Percentiles rank a stretch among this genome's conserved stretches.
Evolutionary conservation across 2,329 filamentous ascomycete species (phyloP).

Genomic region (Stromatinia cepivora): DNA sequence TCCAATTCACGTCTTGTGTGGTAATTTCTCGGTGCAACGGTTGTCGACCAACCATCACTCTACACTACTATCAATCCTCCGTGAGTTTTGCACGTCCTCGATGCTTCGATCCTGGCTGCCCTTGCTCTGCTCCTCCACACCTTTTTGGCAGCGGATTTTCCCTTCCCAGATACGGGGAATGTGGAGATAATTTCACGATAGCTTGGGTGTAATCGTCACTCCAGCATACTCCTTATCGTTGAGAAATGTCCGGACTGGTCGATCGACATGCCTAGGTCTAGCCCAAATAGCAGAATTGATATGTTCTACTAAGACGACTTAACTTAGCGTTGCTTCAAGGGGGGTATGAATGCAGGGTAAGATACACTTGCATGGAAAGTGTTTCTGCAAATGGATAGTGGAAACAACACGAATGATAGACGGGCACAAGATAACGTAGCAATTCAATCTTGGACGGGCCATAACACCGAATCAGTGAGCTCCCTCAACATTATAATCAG

Average conservation of each 20-base stretch:
- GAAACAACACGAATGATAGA: slow-evolving; percentile 26
- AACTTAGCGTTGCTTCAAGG: slow-evolving; percentile 26
- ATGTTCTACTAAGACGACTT: slow-evolving; percentile 27
- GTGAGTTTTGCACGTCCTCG: slow-evolving; percentile 38
- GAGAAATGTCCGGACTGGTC: slow-evolving; percentile 23
- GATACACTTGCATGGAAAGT: slow-evolving; percentile 44
- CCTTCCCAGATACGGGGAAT: slow-evolving; percentile 28
- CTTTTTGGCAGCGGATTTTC: slow-evolving; percentile 31
- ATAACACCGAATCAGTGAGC: slow-evolving; percentile 31
- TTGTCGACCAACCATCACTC: slow-evolving; percentile 34
- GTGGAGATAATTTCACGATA: slow-evolving; percentile 37
- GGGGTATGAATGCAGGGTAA: slow-evolving; percentile 29
- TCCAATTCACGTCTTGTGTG: slow-evolving; percentile 12
- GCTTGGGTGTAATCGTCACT: slow-evolving; percentile 26
- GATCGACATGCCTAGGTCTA: slow-evolving; percentile 28
- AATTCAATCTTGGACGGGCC: slow-evolving; percentile 28
- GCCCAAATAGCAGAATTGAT: slow-evolving; percentile 28
- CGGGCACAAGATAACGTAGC: slow-evolving; percentile 22
- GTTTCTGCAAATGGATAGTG: slow-evolving; percentile 46
- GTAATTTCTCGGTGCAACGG: slow-evolving; percentile 4
- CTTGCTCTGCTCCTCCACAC: slow-evolving; percentile 38
- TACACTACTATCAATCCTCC: slow-evolving; percentile 29
- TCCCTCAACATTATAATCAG: slow-evolving; percentile 26
- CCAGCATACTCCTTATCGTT: slow-evolving; percentile 35
- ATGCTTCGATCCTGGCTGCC: slow-evolving; percentile 35